Evolutionary conservation across 805 yeast genomes (phyloP).

Genomic region (Sugiyamaella valdiviana): DNA sequence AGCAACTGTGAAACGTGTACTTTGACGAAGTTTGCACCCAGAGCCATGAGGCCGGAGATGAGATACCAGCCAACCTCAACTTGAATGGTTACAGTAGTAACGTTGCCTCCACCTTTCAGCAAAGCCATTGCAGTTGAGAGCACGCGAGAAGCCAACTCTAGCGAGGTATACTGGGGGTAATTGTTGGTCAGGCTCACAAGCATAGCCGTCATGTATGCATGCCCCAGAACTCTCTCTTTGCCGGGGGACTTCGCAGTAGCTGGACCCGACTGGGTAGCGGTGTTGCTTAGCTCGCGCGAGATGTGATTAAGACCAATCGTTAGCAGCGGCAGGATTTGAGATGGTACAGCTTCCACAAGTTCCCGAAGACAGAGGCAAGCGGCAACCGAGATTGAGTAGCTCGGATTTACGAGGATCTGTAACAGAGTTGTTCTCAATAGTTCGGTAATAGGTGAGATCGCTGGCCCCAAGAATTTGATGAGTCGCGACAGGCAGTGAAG

Average conservation of each 20-base stretch:
- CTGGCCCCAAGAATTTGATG: conserved; percentile 27
- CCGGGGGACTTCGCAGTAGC: conserved; percentile 15
- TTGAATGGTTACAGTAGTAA: conserved; percentile 32
- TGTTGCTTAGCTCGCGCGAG: conserved; percentile 18
- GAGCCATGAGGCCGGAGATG: conserved; percentile 56
- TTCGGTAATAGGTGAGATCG: conserved; percentile 21
- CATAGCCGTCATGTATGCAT: conserved; percentile 26
- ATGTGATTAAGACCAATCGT: conserved; percentile 18
- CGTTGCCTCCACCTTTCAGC: conserved; percentile 32
- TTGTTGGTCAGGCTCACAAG: conserved; percentile 24
- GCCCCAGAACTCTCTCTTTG: conserved; percentile 21
- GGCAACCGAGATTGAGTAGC: conserved; percentile 15
- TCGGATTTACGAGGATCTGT: conserved; percentile 14
- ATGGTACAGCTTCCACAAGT: conserved; percentile 21
- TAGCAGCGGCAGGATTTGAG: conserved; percentile 20
- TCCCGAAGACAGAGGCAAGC: conserved; percentile 13
- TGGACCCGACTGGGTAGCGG: conserved; percentile 8
- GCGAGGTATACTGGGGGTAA: conserved; percentile 37
- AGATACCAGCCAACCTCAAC: conserved; percentile 55
- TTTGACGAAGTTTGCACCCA: conserved; percentile 48
- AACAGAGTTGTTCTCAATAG: conserved; percentile 10
- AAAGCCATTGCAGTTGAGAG: conserved; percentile 41
- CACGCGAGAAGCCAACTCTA: conserved; percentile 40
- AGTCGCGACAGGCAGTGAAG: conserved; percentile 21
- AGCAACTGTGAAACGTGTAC: conserved; percentile 55